Evolutionary conservation across 176 grass and related monocot species (phyloP).

Genomic region (Rhynchospora tenuis): DNA sequence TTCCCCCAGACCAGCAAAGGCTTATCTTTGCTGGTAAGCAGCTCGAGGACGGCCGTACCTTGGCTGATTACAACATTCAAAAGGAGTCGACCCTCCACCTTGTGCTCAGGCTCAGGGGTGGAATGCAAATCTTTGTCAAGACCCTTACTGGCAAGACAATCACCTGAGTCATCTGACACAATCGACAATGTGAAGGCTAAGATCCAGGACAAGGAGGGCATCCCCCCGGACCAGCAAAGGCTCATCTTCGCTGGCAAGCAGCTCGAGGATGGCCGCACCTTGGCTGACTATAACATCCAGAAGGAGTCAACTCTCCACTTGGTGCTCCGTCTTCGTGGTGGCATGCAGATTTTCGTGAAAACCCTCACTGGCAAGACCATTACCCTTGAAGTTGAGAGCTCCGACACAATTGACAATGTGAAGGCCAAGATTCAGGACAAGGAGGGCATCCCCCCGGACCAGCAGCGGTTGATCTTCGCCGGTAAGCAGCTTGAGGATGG

Average conservation of each 20-base stretch:
- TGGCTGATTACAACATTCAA: slow-evolving; percentile 67
- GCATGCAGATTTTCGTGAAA: slow-evolving; percentile 32
- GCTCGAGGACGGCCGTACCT: slow-evolving; percentile 57
- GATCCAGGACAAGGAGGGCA: slow-evolving; percentile 86
- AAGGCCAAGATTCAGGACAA: slow-evolving; percentile 30
- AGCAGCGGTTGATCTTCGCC: neutral
- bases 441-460: slow-evolving; percentile 14
- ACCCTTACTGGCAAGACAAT: slow-evolving; percentile 44
- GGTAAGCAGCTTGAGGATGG: slow-evolving; percentile 10
- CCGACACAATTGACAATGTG: slow-evolving; percentile 22
- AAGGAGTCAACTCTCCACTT: slow-evolving; percentile 36
- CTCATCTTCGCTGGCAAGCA: slow-evolving; percentile 47
- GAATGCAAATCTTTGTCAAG: slow-evolving; percentile 56
- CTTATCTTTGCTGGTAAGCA: slow-evolving; percentile 54
- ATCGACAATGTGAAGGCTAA: slow-evolving; percentile 69
- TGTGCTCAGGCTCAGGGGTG: slow-evolving; percentile 42
- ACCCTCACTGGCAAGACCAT: slow-evolving; percentile 34
- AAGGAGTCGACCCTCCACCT: slow-evolving; percentile 62
- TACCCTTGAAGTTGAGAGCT: slow-evolving; percentile 20
- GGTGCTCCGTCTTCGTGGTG: slow-evolving; percentile 8
- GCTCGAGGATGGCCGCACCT: slow-evolving; percentile 47
- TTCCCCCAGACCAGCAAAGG: slow-evolving; percentile 53
- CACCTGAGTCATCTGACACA: slow-evolving; percentile 35
- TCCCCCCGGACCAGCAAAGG: slow-evolving; percentile 55
- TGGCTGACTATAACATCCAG: slow-evolving; percentile 58